Base-by-base conservation (phyloP, 1,284 basidiomycete genomes). In the Thelephora terrestris region DNA sequence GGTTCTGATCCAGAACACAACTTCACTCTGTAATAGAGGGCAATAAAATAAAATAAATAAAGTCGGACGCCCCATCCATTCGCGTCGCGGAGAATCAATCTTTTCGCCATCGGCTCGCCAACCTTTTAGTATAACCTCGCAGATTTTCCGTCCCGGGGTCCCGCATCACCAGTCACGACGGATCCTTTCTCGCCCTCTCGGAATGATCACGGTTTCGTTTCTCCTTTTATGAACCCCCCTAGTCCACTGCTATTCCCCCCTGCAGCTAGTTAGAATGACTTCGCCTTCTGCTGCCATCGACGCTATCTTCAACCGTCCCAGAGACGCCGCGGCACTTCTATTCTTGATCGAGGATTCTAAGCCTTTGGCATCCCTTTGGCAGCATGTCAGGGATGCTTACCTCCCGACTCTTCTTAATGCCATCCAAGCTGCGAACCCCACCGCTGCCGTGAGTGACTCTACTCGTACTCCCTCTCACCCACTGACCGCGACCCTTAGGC, bases 271-370 rank as follows among this genome's bases (percentile, higher is more conserved):
- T 46, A 58, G 25, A 51, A 47, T 39, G 45, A 52, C 50, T 56
- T 55, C 45, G 49, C 53, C 51, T 52, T 55, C 29, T 58, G 27
- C 50, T 20, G 47, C 49, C 23, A 53, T 53, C 40, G 44, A 53
- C 16, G 54, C 55, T 27, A 63, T 71, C 53, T 68, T 70, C 58
- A 57, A 59, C 32, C 62, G 69, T 44, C 61, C 66, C 14, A 64
- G 67, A 32, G 70, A 71, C 52, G 67, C 70, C 4, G 64, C 74
- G 44, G 68, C 71, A 32, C 69, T 70, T 43, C 68, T 81, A 44
- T 61, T 84, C 53, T 68, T 84, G 52, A 70, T 84, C 57, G 81
- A 84, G 63, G 79, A 81, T 55, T 81, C 79, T 0, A 61, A 62
- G 27, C 59, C 61, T 4, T 75, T 81, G 68, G 57, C 65, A 23